Conservation (phyloP, 2,329 filamentous ascomycete species). For the Hypoxylon sp. region DNA sequence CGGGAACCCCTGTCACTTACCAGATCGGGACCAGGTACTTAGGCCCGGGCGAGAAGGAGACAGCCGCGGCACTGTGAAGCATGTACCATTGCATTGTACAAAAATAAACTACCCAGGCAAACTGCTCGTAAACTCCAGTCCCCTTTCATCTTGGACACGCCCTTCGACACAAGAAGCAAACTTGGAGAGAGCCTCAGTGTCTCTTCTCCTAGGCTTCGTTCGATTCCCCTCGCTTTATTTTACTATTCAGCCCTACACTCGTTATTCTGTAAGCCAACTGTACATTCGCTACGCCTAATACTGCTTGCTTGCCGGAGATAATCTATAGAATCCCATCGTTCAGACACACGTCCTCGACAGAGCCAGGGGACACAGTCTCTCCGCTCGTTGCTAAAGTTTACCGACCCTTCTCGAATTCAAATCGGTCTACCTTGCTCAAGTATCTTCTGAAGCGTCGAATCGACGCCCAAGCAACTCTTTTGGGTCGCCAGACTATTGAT, state of each 20-base stretch:
- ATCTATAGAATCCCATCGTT: slow-evolving; percentile 9
- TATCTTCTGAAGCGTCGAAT: slow-evolving; percentile 14
- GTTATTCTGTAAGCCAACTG: slow-evolving; percentile 37
- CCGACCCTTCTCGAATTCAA: slow-evolving; percentile 9
- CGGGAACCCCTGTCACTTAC: slow-evolving; percentile 31
- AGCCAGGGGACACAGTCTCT: slow-evolving; percentile 6
- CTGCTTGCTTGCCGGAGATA: slow-evolving; percentile 21
- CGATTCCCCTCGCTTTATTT: slow-evolving; percentile 34
- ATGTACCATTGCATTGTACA: slow-evolving; percentile 29
- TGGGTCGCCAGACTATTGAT: slow-evolving; percentile 36
- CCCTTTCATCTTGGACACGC: slow-evolving; percentile 32
- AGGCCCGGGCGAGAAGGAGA: slow-evolving; percentile 3
- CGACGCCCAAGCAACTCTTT: slow-evolving; percentile 23
- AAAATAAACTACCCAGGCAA: slow-evolving; percentile 35
- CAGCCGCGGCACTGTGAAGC: slow-evolving; percentile 20
- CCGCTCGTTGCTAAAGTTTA: slow-evolving; percentile 26
- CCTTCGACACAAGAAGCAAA: slow-evolving; percentile 23
- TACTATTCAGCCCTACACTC: slow-evolving; percentile 39
- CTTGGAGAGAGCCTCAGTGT: slow-evolving; percentile 34
- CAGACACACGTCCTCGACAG: background rate
- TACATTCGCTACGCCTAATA: slow-evolving; percentile 35
- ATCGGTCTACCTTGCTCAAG: background rate
- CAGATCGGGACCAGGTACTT: background rate
- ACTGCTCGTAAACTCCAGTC: slow-evolving; percentile 25
- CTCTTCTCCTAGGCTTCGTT: slow-evolving; percentile 33